Conservation (phyloP, 176 grass and related monocot genomes). For the Leersia perrieri region DNA sequence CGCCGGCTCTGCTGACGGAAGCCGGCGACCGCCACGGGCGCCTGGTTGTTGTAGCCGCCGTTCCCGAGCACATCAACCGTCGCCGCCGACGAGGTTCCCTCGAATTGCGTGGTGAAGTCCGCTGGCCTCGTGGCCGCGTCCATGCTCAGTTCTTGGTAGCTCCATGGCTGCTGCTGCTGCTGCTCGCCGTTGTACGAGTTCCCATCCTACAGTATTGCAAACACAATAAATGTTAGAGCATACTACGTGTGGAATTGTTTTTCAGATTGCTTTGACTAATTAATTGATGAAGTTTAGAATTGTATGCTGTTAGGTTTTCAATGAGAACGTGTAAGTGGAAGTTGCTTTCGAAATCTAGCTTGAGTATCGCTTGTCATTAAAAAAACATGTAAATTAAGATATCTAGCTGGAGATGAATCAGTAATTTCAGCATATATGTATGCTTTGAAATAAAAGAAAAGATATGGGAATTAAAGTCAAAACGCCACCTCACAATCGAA, state of each 20-base stretch:
- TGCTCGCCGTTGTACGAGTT: conserved; percentile 32
- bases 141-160: conserved; percentile 39
- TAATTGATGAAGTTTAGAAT: neutral
- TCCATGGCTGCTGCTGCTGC: conserved; percentile 44
- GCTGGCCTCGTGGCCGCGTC: conserved; percentile 10
- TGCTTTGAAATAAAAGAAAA: neutral
- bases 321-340: neutral
- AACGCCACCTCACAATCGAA: neutral
- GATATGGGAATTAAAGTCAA: neutral
- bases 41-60: neutral
- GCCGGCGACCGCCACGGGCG: neutral
- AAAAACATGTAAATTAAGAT: neutral
- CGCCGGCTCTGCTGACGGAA: conserved; percentile 44
- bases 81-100: conserved; percentile 10
- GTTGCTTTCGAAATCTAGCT: neutral
- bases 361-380: neutral
- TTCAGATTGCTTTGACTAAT: neutral
- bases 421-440: neutral
- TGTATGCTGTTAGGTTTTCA: neutral
- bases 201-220: conserved; percentile 10
- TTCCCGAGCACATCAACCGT: neutral
- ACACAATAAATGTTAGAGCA: neutral
- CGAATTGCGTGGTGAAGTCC: conserved; percentile 17
- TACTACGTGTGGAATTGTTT: neutral
- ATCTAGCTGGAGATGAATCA: neutral